These are phyloP conservation scores for Blastobotrys serpentis DNA, from an alignment of 1,139 yeast genomes.

Conservation along the genomic window DNA sequence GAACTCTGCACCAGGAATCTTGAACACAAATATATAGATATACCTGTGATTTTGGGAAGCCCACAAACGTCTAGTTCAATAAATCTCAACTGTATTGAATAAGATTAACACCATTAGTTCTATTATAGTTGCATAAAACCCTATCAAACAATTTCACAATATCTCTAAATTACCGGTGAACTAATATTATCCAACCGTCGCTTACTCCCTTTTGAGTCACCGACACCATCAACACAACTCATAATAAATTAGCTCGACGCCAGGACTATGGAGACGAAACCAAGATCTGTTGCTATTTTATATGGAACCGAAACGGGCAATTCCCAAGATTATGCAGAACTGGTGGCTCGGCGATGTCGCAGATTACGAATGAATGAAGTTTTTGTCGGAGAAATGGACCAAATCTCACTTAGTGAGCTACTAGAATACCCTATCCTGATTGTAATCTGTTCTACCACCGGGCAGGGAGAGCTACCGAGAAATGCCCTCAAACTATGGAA, in stretches of 20 bases:
- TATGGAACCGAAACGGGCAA: conserved; percentile 96
- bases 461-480: conserved; percentile 91
- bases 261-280: neutral
- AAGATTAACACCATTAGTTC: no score
- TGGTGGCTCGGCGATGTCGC: conserved; percentile 56
- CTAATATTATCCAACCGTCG: no score
- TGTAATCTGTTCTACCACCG: conserved; percentile 83
- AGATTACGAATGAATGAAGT: conserved; percentile 53
- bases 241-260: neutral
- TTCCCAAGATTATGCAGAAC: conserved; percentile 79
- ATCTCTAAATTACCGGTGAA: no score
- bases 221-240: neutral
- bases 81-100: no score
- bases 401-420: conserved; percentile 46
- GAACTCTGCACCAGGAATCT: no score
- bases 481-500: conserved; percentile 74
- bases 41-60: no score
- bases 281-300: conserved; percentile 50
- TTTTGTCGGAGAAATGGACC: conserved; percentile 51
- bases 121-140: no score
- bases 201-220: no score
- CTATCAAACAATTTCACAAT: no score
- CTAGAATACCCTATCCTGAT: conserved; percentile 47
- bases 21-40: no score
- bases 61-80: no score